phyloP scores from a whole-genome alignment of 2,329 filamentous ascomycete genomes.

The Pseudocercospora cruenta region DNA sequence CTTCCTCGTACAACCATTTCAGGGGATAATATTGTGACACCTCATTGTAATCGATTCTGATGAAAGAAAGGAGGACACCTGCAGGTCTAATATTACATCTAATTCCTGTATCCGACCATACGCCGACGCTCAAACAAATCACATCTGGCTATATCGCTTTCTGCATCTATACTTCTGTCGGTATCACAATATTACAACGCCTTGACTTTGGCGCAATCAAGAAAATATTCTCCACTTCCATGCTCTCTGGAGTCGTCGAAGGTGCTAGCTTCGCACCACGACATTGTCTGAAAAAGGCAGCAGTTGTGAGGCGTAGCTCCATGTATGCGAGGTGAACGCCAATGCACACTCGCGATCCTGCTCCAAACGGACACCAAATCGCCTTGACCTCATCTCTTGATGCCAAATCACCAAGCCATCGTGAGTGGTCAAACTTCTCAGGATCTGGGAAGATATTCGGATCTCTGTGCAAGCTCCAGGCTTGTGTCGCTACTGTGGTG shows the following conservation, averaged over 20 bases:
- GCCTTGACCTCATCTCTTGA: slow-evolving; percentile 15
- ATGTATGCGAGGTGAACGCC: slow-evolving; percentile 30
- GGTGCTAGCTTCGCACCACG: slow-evolving; percentile 20
- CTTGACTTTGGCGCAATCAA: slow-evolving; percentile 14
- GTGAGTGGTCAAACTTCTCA: slow-evolving; percentile 18
- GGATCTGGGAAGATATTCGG: slow-evolving; percentile 31
- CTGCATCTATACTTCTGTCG: not conserved
- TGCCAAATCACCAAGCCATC: slow-evolving; percentile 16
- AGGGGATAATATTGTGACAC: too few relatives aligned
- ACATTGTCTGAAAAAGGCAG: slow-evolving; percentile 27
- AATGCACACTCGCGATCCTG: slow-evolving; percentile 26
- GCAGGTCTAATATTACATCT: too few relatives aligned
- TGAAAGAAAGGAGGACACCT: too few relatives aligned
- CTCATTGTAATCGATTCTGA: too few relatives aligned
- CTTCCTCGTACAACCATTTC: too few relatives aligned
- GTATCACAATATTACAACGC: slow-evolving; percentile 9
- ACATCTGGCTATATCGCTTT: not conserved
- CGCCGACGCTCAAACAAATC: not conserved
- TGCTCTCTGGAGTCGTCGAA: slow-evolving; percentile 23
- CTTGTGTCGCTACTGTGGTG: slow-evolving; percentile 43
- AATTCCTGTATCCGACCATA: too few relatives aligned
- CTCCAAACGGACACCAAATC: slow-evolving; percentile 21
- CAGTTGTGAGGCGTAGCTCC: slow-evolving; percentile 26
- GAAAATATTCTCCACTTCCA: slow-evolving; percentile 24
- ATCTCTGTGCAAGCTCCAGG: slow-evolving; percentile 45